Conservation (phyloP, 2,329 filamentous ascomycete species). For the Xylaria sp. region DNA sequence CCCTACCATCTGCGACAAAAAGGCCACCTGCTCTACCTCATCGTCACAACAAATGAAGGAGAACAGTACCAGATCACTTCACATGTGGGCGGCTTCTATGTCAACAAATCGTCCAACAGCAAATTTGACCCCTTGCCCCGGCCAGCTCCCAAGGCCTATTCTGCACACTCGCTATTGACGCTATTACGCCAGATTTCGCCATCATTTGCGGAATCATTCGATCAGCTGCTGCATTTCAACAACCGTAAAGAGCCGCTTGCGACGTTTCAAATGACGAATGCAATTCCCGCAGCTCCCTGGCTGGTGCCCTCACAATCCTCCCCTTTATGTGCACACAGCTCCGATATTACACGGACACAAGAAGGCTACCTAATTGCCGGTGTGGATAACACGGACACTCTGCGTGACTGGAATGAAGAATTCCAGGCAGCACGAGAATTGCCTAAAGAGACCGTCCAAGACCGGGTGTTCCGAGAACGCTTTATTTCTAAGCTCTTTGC, state of each 20-base stretch:
- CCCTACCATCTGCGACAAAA: slow-evolving; percentile 91
- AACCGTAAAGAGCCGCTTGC: slow-evolving; percentile 87
- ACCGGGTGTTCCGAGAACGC: slow-evolving; percentile 94
- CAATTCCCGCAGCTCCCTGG: slow-evolving; percentile 93
- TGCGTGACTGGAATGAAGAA: slow-evolving; percentile 99
- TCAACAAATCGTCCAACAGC: slow-evolving; percentile 94
- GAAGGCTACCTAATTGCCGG: slow-evolving; percentile 92
- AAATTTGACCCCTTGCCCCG: slow-evolving; percentile 94
- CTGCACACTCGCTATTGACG: slow-evolving; percentile 86
- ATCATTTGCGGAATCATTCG: slow-evolving; percentile 82
- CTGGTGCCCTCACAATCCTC: slow-evolving; percentile 77
- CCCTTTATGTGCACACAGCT: slow-evolving; percentile 74
- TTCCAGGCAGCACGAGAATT: slow-evolving; percentile 97
- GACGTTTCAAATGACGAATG: slow-evolving; percentile 95
- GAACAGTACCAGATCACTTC: slow-evolving; percentile 95
- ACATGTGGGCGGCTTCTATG: slow-evolving; percentile 94
- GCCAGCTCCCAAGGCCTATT: slow-evolving; percentile 78
- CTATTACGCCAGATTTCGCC: slow-evolving; percentile 83
- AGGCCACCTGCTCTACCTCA: slow-evolving; percentile 91
- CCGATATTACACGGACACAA: slow-evolving; percentile 90
- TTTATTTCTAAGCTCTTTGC: slow-evolving; percentile 96
- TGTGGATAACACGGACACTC: slow-evolving; percentile 90
- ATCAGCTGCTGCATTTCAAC: slow-evolving; percentile 84
- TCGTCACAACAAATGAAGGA: slow-evolving; percentile 90
- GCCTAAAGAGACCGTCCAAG: slow-evolving; percentile 92